A percentile compares a stretch with the other conserved stretches of the same genome.
Evolutionary conservation across 2,329 filamentous ascomycete genomes (phyloP).

Genomic region (Diaporthe sp.): DNA sequence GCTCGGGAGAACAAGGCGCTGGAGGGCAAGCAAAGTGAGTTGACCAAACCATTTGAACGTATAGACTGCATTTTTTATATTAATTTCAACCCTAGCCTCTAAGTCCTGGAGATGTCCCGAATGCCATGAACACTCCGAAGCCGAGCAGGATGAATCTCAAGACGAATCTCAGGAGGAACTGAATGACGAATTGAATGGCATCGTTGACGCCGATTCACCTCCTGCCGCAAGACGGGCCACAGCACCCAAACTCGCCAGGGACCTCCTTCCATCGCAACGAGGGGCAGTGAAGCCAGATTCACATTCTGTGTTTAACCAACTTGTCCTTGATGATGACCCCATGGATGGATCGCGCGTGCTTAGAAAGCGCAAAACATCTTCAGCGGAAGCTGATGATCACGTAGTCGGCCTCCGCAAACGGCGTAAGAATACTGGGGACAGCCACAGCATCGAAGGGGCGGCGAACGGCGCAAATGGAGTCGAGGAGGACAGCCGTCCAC

Average conservation of each 20-base stretch:
- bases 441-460: slow-evolving; percentile 52
- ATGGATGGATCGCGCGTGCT: slow-evolving; percentile 83
- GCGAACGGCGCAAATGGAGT: slow-evolving; percentile 44
- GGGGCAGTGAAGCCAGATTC: slow-evolving; percentile 77
- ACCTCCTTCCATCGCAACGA: slow-evolving; percentile 78
- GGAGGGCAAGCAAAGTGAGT: slow-evolving; percentile 74
- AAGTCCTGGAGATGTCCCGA: slow-evolving; percentile 67
- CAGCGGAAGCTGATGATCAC: slow-evolving; percentile 75
- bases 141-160: slow-evolving; percentile 46
- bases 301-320: slow-evolving; percentile 82
- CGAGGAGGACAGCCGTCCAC: slow-evolving; percentile 53
- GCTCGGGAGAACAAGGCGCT: slow-evolving; percentile 79
- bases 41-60: slow-evolving; percentile 37
- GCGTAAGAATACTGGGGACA: slow-evolving; percentile 63
- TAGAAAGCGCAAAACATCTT: slow-evolving; percentile 87
- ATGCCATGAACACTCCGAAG: slow-evolving; percentile 53
- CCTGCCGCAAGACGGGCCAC: slow-evolving; percentile 67
- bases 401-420: slow-evolving; percentile 67
- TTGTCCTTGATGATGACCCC: slow-evolving; percentile 79
- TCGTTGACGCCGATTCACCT: slow-evolving; percentile 52
- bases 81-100: slow-evolving; percentile 50
- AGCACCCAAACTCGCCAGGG: slow-evolving; percentile 76
- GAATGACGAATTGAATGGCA: slow-evolving; percentile 48
- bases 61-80: slow-evolving; percentile 42
- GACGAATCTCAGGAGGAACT: slow-evolving; percentile 40